Evolutionary conservation across 805 yeast genomes (phyloP).

Genomic region (Spathaspora gorwiae): DNA sequence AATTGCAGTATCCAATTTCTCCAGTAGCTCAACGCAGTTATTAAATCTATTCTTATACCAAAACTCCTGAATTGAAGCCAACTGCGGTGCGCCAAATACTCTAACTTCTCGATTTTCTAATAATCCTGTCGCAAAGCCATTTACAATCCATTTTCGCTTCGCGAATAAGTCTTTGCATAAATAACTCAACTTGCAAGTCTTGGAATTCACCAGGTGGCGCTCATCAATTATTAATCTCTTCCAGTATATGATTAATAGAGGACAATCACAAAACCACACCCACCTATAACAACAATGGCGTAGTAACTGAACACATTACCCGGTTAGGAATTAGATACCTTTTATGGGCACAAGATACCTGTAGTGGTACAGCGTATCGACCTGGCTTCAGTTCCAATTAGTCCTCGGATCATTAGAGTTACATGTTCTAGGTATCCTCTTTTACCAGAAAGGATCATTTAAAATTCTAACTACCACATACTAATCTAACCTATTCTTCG

Average conservation of each 20-base stretch:
- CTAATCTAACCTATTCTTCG: no score
- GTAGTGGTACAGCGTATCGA: no score
- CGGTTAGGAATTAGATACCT: no score
- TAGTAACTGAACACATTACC: no score
- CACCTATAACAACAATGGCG: no score
- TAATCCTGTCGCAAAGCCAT: conserved; percentile 42
- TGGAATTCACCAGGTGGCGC: conserved; percentile 62
- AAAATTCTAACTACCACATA: no score
- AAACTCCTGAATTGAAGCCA: conserved; percentile 47
- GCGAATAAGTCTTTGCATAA: conserved; percentile 46
- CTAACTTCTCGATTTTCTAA: conserved; percentile 25
- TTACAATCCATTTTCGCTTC: conserved; percentile 67
- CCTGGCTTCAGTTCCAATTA: no score
- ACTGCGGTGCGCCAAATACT: conserved; percentile 59
- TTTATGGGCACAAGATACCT: no score
- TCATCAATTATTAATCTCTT: conserved; percentile 71
- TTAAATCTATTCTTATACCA: conserved; percentile 50
- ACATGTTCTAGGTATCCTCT: no score
- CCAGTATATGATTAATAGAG: conserved; percentile 51
- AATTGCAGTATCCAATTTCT: conserved; percentile 30
- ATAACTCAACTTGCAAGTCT: conserved; percentile 44
- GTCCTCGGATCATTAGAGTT: no score
- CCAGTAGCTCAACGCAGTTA: conserved; percentile 21
- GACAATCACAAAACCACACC: no score
- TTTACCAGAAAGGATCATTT: no score